A percentile compares a stretch with the other conserved stretches of the same genome.
Conservation (phyloP, 2,329 filamentous ascomycete genomes). For the Hymenoscyphus infarciens region DNA sequence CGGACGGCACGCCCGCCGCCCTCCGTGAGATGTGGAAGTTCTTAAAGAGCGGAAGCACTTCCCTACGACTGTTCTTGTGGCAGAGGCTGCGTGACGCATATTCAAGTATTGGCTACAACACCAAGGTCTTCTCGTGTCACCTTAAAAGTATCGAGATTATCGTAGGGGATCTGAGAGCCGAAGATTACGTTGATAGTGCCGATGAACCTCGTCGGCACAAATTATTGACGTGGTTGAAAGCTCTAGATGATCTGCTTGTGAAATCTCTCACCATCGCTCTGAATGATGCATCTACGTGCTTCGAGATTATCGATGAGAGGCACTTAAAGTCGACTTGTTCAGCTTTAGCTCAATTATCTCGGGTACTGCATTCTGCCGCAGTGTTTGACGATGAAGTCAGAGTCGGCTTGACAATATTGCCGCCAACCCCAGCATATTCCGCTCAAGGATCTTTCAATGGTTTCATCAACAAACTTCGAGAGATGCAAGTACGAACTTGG, state of each 20-base stretch:
- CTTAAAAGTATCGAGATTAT: constrained; percentile 84
- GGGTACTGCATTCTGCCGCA: constrained; percentile 73
- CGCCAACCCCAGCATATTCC: constrained; percentile 49
- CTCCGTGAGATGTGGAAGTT: constrained; percentile 82
- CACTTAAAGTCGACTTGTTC: constrained; percentile 72
- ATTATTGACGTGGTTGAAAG: constrained; percentile 73
- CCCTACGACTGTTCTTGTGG: constrained; percentile 85
- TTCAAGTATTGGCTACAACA: constrained; percentile 74
- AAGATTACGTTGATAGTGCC: constrained; percentile 52
- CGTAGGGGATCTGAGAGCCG: constrained; percentile 62
- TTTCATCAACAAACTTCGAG: constrained; percentile 69
- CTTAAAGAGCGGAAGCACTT: constrained; percentile 74
- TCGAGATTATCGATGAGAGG: constrained; percentile 79
- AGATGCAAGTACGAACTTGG: constrained; percentile 87
- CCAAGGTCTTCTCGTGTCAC: constrained; percentile 85
- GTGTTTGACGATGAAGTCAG: constrained; percentile 84
- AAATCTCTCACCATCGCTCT: constrained; percentile 67
- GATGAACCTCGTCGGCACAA: constrained; percentile 63
- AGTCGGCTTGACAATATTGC: constrained; percentile 65
- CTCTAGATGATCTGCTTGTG: constrained; percentile 71
- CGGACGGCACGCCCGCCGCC: constrained; percentile 35
- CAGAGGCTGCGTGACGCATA: constrained; percentile 88
- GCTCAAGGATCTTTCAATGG: constrained; percentile 44
- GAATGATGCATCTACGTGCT: constrained; percentile 61
- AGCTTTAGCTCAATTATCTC: constrained; percentile 67